Conservation (phyloP, 1,284 basidiomycete species). For the Golubevia pallescens region DNA sequence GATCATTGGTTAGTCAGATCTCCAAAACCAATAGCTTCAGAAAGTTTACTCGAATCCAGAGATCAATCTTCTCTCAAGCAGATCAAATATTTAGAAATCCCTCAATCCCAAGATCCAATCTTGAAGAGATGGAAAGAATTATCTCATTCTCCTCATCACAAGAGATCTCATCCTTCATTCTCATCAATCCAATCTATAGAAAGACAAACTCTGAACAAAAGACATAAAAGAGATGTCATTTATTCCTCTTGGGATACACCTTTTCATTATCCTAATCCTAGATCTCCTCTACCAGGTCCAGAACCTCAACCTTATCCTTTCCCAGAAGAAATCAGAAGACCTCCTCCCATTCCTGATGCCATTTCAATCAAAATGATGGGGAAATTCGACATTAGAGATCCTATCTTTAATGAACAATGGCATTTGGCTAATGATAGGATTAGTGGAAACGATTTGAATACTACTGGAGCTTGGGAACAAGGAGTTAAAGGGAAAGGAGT, state of each 20-base stretch:
- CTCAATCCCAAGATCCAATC: constrained; percentile 30
- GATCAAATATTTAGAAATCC: neutral
- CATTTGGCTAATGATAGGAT: constrained; percentile 52
- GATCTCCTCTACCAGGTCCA: constrained; percentile 35
- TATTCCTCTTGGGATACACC: constrained; percentile 50
- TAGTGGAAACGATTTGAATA: constrained; percentile 77
- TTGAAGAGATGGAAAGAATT: constrained; percentile 36
- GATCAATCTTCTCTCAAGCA: neutral
- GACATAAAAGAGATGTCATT: constrained; percentile 55
- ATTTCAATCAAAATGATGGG: constrained; percentile 30
- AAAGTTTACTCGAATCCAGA: neutral
- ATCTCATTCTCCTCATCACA: constrained; percentile 12
- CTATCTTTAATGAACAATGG: constrained; percentile 60
- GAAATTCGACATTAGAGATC: constrained; percentile 43
- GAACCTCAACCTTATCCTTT: constrained; percentile 25
- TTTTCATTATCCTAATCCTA: constrained; percentile 39
- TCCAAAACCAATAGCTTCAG: constrained; percentile 27
- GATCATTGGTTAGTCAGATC: constrained; percentile 50
- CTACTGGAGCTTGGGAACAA: constrained; percentile 81
- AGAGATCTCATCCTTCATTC: constrained; percentile 16
- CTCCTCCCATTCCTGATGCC: constrained; percentile 25
- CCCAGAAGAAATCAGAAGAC: constrained; percentile 9
- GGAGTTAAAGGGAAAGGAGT: constrained; percentile 86
- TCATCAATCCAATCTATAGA: constrained; percentile 44
- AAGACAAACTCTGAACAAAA: constrained; percentile 36